These are phyloP conservation scores for Castanopsis chinensis DNA, from an alignment of 306 rosid genomes.

Conservation along the genomic window DNA sequence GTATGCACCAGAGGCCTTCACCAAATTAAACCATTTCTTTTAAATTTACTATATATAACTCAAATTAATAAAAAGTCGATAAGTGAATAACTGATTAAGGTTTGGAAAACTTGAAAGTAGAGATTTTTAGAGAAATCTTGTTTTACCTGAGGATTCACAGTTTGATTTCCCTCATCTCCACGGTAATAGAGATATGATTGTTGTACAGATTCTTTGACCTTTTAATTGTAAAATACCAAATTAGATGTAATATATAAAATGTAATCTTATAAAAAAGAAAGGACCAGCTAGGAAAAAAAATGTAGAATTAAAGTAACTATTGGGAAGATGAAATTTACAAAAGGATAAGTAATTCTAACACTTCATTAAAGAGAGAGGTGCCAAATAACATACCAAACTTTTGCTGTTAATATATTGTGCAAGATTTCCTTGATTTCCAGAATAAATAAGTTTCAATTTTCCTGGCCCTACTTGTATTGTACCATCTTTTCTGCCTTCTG, in stretches of 20 bases:
- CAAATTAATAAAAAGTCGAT: no score
- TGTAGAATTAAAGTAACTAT: no score
- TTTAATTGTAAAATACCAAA: not conserved
- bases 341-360: no score
- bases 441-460: slow-evolving; percentile 45
- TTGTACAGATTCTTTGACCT: slow-evolving; percentile 44
- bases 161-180: slow-evolving; percentile 39
- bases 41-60: not conserved
- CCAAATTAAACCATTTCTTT: not conserved
- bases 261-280: no score
- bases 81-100: no score
- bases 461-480: slow-evolving; percentile 47
- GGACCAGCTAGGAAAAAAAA: no score
- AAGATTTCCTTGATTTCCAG: slow-evolving; percentile 31
- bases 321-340: no score
- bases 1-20: slow-evolving; percentile 49
- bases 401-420: slow-evolving; percentile 36
- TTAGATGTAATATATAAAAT: no score
- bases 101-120: no score
- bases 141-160: slow-evolving; percentile 38
- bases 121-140: not conserved
- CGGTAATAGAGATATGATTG: slow-evolving; percentile 47
- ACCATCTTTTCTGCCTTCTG: slow-evolving; percentile 25
- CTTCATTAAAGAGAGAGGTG: not conserved
- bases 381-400: slow-evolving; percentile 37